These are phyloP conservation scores for Penicillium canescens DNA, from an alignment of 495 filamentous ascomycete species.

Conservation along the genomic window DNA sequence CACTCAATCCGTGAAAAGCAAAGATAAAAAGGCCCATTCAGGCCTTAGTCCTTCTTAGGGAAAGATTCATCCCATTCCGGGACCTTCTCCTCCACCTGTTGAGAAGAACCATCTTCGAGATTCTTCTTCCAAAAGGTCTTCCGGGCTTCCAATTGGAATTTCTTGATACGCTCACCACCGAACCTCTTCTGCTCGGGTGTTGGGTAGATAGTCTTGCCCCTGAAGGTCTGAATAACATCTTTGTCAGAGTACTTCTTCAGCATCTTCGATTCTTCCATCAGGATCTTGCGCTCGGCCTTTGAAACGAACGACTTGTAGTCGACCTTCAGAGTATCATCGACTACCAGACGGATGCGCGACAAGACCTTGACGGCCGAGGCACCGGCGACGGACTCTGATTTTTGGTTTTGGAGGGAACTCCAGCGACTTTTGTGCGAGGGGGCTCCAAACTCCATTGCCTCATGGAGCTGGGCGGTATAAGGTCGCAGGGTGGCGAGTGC, in stretches of 20 bases:
- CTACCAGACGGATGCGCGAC: constrained; percentile 23
- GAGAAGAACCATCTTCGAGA: neutral
- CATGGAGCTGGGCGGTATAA: constrained; percentile 28
- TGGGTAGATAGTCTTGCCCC: constrained; percentile 15
- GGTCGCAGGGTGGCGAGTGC: constrained; percentile 30
- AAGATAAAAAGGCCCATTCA: neutral
- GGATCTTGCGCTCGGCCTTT: constrained; percentile 23
- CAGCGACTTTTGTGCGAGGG: constrained; percentile 7
- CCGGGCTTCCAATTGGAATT: neutral
- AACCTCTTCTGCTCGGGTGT: constrained; percentile 23
- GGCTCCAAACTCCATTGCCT: constrained; percentile 23
- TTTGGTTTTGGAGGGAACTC: constrained; percentile 1
- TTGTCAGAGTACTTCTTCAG: constrained; percentile 36
- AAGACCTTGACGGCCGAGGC: constrained; percentile 22
- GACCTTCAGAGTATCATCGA: constrained; percentile 32
- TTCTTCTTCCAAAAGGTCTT: neutral
- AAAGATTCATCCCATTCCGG: neutral
- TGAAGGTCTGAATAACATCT: constrained; percentile 16
- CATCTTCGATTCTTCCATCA: constrained; percentile 23
- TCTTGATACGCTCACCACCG: constrained; percentile 13
- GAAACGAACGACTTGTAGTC: constrained; percentile 25
- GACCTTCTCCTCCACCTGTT: neutral
- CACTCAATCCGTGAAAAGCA: neutral
- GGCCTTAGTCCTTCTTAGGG: neutral
- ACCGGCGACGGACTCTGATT: constrained; percentile 11